Base-by-base conservation (phyloP, 2,329 filamentous ascomycete species). In the Paecilomyces sp. region DNA sequence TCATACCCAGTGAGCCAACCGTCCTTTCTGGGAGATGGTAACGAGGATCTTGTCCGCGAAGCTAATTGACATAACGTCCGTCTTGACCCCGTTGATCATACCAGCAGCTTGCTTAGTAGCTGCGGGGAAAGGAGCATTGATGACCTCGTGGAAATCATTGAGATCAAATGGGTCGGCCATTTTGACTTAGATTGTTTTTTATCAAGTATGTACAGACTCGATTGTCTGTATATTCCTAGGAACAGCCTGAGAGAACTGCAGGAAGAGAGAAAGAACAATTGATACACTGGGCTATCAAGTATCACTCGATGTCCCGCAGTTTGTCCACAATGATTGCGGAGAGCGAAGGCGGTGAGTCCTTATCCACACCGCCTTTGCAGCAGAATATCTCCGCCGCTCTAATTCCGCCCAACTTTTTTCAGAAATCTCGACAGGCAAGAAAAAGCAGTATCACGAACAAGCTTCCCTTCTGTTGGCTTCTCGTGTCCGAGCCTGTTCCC, bases 31-130 rank as follows among this genome's bases (percentile, higher is more conserved):
- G 0, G 90, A 90, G 61, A 97, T 83, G 0, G 92, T 97, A 63
- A 99, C 80, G 67, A 99, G 78, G 67, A 99, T 91, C 76, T 91
- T 96, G 82, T 97, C 94, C 8, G 87, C 83, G 76, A 97, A 97
- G 67, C 82, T 85, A 58, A 92, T 80, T 11, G 83, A 82, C 47
- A 85, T 87, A 34, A 90, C 87, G 64, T 91, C 86, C 1, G 94
- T 97, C 36, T 82, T 74, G 24, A 88, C 74, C 31, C 85, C 86
- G 63, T 88, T 85, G 62, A 97, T 85, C 2, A 80, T 71, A 2
- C 88, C 87, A 1, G 81, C 80, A 13, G 80, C 80, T 62, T 81
- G 80, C 57, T 82, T 86, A 2, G 85, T 87, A 11, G 79, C 76
- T 3, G 87, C 88, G 15, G 90, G 90, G 68, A 90, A 96, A 0